Evolutionary conservation across 2,329 filamentous ascomycete genomes (phyloP), one percentile per base, ranked within the genome.

Genomic region (Pseudopyricularia cyperi): DNA sequence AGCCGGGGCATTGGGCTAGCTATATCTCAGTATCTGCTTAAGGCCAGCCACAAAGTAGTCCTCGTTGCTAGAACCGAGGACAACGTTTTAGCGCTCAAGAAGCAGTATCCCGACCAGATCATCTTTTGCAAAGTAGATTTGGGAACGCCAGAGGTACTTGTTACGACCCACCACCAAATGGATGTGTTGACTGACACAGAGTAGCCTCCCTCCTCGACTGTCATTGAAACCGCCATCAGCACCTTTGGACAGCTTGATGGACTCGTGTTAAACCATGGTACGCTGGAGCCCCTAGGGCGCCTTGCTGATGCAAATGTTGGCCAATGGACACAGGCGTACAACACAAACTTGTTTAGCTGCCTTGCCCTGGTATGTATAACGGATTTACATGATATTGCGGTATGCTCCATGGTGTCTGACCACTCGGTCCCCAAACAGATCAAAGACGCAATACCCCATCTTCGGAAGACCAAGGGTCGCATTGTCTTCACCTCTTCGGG

Each of bases 231-330:
- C 1, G 85, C 89, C 0, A 62, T 85, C 11, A 69, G 76, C 28
- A 70, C 77, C 0, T 97, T 88, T 65, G 84, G 83, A 9, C 73
- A 71, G 48, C 68, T 98, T 4, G 89, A 98, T 63, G 85, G 83
- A 1, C 65, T 98, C 46, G 80, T 98, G 12, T 71, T 97, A 55
- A 97, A 97, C 66, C 93, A 98, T 63, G 90, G 89, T 19, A 73
- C 82, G 1, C 69, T 98, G 46, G 77, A 81, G n/a, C 86, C 89
- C 1, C 82, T 94, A 42, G 80, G 79, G 50, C 80, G 78, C 53
- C 70, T 97, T 46, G 80, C 71, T 3, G 78, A 91, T 52, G 74
- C 76, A 15, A 77, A 79, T n/a, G 62, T 81, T 0, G 80, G 85
- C 35, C 83, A 86, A 55, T 96, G 90, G 87, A 83, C 81, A 61